These are phyloP conservation scores for Lolium multiflorum DNA, from an alignment of 176 grass and related monocot species.

Conservation along the genomic window DNA sequence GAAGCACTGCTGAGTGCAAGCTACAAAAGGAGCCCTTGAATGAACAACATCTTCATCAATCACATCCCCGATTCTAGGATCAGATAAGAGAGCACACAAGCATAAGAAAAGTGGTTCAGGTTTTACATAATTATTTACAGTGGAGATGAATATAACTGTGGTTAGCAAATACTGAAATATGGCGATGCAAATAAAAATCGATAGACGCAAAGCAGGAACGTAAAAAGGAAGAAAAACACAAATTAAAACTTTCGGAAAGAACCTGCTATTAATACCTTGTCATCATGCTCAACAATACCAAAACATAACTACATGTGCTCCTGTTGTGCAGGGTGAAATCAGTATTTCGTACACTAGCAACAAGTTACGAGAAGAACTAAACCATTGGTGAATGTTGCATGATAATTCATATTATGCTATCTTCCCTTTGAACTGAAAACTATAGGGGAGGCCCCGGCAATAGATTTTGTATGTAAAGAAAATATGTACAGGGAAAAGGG, in stretches of 20 bases:
- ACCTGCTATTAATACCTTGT: conserved; percentile 17
- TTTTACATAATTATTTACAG: conserved; percentile 32
- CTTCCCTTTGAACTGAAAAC: too few relatives aligned
- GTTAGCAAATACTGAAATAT: conserved; percentile 29
- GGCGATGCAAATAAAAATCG: conserved; percentile 14
- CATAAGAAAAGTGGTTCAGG: conserved; percentile 29
- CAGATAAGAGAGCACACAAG: conserved; percentile 47
- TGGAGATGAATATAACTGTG: conserved; percentile 32
- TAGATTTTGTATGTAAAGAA: too few relatives aligned
- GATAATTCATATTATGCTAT: conserved; percentile 22
- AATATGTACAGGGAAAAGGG: too few relatives aligned
- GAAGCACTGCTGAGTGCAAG: conserved; percentile 93
- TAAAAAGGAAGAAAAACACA: neutral
- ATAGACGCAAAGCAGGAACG: conserved; percentile 4
- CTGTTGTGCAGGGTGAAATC: conserved; percentile 1
- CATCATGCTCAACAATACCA: conserved; percentile 28
- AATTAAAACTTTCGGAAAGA: conserved; percentile 17
- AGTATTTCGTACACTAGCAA: conserved; percentile 7
- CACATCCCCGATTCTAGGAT: conserved; percentile 69
- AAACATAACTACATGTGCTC: conserved; percentile 27
- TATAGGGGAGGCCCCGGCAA: too few relatives aligned
- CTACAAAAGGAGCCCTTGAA: conserved; percentile 96
- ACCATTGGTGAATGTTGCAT: conserved; percentile 15
- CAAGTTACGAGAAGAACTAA: conserved; percentile 28
- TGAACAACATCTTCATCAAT: conserved; percentile 96